A percentile compares a stretch with the other conserved stretches of the same genome.
phyloP scores from a whole-genome alignment of 2,329 filamentous ascomycete genomes.

The Penicillium glabrum region DNA sequence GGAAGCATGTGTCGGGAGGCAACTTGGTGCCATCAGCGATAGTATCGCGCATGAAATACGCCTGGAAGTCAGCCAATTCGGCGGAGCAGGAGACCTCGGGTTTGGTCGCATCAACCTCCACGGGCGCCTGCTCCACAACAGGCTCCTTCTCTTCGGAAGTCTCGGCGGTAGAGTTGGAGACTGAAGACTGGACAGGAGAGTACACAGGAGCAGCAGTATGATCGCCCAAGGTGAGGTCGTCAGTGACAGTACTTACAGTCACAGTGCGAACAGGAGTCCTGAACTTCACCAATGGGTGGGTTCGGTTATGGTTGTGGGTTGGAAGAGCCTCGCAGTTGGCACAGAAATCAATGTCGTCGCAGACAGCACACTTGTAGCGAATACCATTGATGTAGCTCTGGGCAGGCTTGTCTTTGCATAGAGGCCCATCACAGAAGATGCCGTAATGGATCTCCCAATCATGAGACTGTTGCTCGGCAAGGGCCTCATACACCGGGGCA shows the following conservation, averaged over 20 bases:
- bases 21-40: constrained; percentile 76
- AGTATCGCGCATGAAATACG: constrained; percentile 74
- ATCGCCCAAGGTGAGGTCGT: constrained; percentile 77
- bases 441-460: constrained; percentile 66
- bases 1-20: constrained; percentile 70
- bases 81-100: constrained; percentile 24
- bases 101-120: constrained; percentile 28
- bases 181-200: constrained; percentile 45
- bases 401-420: constrained; percentile 63
- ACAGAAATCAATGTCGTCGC: constrained; percentile 93
- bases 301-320: constrained; percentile 81
- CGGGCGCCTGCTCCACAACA: constrained; percentile 14
- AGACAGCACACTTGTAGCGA: constrained; percentile 96
- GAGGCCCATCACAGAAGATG: constrained; percentile 91
- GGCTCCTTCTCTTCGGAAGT: constrained; percentile 32
- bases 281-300: constrained; percentile 97
- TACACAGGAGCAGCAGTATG: constrained; percentile 43
- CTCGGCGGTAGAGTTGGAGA: neutral
- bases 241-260: constrained; percentile 79
- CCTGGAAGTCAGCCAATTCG: constrained; percentile 44
- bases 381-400: constrained; percentile 70
- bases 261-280: constrained; percentile 88
- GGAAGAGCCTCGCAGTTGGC: constrained; percentile 89
- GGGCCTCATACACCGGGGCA: constrained; percentile 77
- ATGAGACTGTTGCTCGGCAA: constrained; percentile 47